These are phyloP conservation scores for Truncatella angustata DNA, from an alignment of 2,329 filamentous ascomycete genomes.

Conservation along the genomic window DNA sequence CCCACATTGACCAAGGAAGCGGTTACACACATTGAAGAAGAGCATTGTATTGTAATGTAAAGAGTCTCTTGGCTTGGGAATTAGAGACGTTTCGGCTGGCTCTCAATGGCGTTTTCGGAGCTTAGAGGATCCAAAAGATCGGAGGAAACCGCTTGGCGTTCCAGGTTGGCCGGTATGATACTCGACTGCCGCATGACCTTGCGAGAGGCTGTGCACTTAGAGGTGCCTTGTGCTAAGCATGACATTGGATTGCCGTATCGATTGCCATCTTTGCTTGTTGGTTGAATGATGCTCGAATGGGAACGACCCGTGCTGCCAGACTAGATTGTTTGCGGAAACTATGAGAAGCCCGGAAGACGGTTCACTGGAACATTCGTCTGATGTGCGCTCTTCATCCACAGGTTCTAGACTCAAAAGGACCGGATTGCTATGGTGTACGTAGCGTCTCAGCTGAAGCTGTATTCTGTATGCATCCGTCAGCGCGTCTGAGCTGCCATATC, in stretches of 20 bases:
- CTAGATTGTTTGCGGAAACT: too few relatives aligned
- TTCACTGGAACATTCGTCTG: too few relatives aligned
- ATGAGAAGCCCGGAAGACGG: too few relatives aligned
- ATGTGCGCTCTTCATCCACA: too few relatives aligned
- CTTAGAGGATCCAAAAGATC: constrained; percentile 6
- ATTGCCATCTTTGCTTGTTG: not conserved
- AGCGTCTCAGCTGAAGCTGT: too few relatives aligned
- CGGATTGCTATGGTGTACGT: too few relatives aligned
- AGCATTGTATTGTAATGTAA: constrained; percentile 9
- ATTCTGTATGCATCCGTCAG: too few relatives aligned
- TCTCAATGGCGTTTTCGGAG: constrained; percentile 9
- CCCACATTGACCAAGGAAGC: too few relatives aligned
- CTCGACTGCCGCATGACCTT: not conserved
- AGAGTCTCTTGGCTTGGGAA: constrained; percentile 4
- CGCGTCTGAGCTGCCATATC: too few relatives aligned
- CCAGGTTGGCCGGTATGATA: constrained; percentile 9
- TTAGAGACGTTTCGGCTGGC: not conserved
- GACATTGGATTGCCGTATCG: not conserved
- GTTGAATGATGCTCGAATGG: too few relatives aligned
- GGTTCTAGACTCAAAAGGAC: too few relatives aligned
- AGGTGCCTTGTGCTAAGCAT: not conserved
- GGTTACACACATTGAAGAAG: not conserved
- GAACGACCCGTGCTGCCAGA: too few relatives aligned
- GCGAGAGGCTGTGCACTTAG: not conserved
- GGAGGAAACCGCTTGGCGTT: constrained; percentile 16